phyloP scores from a whole-genome alignment of 208 protist species.

The Tritrichomonas musculus region DNA sequence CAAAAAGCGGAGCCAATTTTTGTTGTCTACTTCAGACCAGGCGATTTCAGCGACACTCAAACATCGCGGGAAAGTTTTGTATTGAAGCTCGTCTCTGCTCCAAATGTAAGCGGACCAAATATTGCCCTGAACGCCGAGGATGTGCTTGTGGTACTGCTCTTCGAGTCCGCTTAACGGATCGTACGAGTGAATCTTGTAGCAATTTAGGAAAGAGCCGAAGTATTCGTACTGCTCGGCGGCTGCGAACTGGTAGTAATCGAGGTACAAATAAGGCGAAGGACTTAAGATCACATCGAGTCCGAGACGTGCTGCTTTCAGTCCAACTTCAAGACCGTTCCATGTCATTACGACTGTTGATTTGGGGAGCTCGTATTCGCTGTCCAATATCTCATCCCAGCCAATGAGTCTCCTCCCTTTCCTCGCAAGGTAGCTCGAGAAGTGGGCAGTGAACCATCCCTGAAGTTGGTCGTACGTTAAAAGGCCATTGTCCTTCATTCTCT shows the following conservation, averaged over 20 bases:
- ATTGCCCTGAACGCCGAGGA: background rate
- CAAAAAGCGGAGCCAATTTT: background rate
- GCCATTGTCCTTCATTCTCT: background rate
- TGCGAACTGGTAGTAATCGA: background rate
- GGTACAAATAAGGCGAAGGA: background rate
- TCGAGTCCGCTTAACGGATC: background rate
- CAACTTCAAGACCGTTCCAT: background rate
- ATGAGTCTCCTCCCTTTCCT: background rate
- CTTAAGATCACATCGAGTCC: background rate
- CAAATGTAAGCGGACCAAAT: background rate
- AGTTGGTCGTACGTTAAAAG: background rate
- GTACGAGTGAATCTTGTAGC: background rate
- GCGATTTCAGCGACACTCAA: background rate
- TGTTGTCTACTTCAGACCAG: background rate
- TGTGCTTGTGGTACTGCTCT: background rate
- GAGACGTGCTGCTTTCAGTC: background rate
- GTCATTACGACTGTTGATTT: background rate
- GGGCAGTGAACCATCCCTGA: background rate
- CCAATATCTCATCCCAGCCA: constrained; percentile 4
- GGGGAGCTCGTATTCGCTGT: background rate
- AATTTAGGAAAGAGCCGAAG: no score
- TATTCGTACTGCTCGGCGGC: background rate
- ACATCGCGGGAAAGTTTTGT: background rate
- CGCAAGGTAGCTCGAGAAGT: background rate
- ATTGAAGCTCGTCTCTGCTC: background rate